These are phyloP conservation scores for Neurospora sp. DNA, from an alignment of 495 filamentous ascomycete species.

Conservation along the genomic window DNA sequence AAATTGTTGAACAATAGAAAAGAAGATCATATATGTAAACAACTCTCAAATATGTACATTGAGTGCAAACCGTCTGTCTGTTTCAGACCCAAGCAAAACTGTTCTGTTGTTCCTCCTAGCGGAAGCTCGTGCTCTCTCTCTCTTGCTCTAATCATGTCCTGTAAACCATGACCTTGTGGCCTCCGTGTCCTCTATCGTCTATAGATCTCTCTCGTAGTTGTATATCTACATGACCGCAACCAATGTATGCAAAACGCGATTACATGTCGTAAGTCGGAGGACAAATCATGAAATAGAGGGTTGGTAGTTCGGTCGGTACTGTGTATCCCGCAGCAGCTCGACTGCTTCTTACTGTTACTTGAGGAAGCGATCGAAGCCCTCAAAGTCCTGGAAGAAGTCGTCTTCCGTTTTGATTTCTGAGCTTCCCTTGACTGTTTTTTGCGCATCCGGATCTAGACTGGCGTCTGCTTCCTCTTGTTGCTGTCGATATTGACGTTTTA, in stretches of 20 bases:
- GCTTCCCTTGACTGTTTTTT: background rate
- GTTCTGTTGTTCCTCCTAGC: background rate
- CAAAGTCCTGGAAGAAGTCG: background rate
- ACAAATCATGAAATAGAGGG: background rate
- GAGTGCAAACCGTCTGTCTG: background rate
- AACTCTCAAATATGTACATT: background rate
- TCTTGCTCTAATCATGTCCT: background rate
- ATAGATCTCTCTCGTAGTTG: background rate
- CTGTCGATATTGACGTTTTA: background rate
- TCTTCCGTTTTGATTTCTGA: background rate
- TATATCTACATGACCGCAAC: background rate
- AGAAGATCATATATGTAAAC: background rate
- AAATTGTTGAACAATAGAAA: background rate
- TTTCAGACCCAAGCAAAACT: background rate
- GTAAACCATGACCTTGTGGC: background rate
- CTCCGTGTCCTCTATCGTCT: background rate
- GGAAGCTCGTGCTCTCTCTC: background rate
- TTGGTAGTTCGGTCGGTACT: background rate
- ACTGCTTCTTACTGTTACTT: background rate
- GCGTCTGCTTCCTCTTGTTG: background rate
- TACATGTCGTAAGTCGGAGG: background rate
- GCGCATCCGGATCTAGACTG: background rate
- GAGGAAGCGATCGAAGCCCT: background rate
- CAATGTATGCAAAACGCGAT: background rate
- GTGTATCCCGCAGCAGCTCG: background rate